Conservation (phyloP, 2,329 filamentous ascomycete genomes). For the Nannizzia gypsea region DNA sequence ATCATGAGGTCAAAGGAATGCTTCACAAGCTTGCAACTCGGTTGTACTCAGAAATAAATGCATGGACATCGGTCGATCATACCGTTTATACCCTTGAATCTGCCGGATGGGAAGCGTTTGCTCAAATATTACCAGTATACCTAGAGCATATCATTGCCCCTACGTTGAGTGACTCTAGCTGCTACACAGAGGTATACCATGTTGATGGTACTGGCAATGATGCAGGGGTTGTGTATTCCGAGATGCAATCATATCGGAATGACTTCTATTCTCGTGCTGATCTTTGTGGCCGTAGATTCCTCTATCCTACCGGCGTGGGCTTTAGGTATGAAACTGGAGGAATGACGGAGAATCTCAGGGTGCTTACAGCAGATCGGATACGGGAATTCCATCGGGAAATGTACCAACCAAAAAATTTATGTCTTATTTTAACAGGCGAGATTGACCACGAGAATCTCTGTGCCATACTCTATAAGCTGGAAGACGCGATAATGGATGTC, state of each 20-base stretch:
- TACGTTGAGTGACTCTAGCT: slow-evolving; percentile 82
- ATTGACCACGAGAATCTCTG: slow-evolving; percentile 72
- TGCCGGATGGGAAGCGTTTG: slow-evolving; percentile 93
- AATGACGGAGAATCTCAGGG: slow-evolving; percentile 81
- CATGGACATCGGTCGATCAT: slow-evolving; percentile 93
- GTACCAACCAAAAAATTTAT: slow-evolving; percentile 96
- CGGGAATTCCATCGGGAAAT: slow-evolving; percentile 90
- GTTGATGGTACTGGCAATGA: slow-evolving; percentile 88
- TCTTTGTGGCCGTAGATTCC: slow-evolving; percentile 60
- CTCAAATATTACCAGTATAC: slow-evolving; percentile 87
- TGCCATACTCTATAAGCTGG: slow-evolving; percentile 72
- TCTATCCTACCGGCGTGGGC: slow-evolving; percentile 81
- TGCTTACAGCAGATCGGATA: slow-evolving; percentile 78
- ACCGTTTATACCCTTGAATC: slow-evolving; percentile 93
- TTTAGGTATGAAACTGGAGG: slow-evolving; percentile 98
- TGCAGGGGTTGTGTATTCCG: slow-evolving; percentile 93
- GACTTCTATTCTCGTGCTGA: slow-evolving; percentile 78
- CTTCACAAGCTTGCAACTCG: slow-evolving; percentile 88
- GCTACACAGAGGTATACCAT: slow-evolving; percentile 93
- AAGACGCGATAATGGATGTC: slow-evolving; percentile 70
- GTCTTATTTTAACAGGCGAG: slow-evolving; percentile 83
- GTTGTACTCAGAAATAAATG: slow-evolving; percentile 88
- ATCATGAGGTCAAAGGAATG: slow-evolving; percentile 86
- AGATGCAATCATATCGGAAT: slow-evolving; percentile 96
- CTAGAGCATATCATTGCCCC: slow-evolving; percentile 88